Evolutionary conservation across 129 eudicot species (phyloP).

Genomic region (Centrapalus pauciflorus): DNA sequence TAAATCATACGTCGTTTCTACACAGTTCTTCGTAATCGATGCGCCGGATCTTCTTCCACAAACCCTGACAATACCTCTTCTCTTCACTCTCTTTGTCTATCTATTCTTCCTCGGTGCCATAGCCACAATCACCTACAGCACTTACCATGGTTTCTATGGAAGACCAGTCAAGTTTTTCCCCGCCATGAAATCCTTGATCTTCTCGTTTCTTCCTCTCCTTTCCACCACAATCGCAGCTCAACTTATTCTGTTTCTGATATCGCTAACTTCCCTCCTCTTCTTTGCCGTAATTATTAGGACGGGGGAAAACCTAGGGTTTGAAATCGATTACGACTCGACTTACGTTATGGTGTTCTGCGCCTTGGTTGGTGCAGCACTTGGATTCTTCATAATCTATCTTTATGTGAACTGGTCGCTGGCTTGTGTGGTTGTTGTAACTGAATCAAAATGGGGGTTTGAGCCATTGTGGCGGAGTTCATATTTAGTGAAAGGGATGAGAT

Average conservation of each 20-base stretch:
- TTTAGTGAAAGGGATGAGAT: conserved; percentile 38
- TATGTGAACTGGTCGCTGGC: conserved; percentile 37
- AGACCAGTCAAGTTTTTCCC: conserved; percentile 57
- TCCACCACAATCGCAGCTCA: conserved; percentile 38
- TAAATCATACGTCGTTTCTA: conserved; percentile 23
- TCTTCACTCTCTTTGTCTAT: conserved; percentile 29
- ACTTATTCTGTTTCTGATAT: conserved; percentile 12
- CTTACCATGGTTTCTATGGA: conserved; percentile 60
- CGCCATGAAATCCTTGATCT: conserved; percentile 42
- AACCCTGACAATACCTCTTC: conserved; percentile 19
- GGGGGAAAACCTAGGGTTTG: conserved; percentile 21
- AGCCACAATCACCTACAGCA: conserved; percentile 60
- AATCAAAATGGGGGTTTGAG: conserved; percentile 45
- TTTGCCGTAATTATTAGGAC: background rate
- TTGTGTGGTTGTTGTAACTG: conserved; percentile 34
- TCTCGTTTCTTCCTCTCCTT: conserved; percentile 44
- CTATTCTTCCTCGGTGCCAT: conserved; percentile 41
- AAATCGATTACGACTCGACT: background rate
- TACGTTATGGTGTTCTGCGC: background rate
- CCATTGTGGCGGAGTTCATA: conserved; percentile 32
- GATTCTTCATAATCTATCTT: conserved; percentile 10
- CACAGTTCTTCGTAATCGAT: conserved; percentile 20
- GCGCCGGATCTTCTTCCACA: background rate
- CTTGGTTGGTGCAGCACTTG: background rate
- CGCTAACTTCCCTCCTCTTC: conserved; percentile 6